Conservation (phyloP, 2,329 filamentous ascomycete genomes). For the Alternaria solani region DNA sequence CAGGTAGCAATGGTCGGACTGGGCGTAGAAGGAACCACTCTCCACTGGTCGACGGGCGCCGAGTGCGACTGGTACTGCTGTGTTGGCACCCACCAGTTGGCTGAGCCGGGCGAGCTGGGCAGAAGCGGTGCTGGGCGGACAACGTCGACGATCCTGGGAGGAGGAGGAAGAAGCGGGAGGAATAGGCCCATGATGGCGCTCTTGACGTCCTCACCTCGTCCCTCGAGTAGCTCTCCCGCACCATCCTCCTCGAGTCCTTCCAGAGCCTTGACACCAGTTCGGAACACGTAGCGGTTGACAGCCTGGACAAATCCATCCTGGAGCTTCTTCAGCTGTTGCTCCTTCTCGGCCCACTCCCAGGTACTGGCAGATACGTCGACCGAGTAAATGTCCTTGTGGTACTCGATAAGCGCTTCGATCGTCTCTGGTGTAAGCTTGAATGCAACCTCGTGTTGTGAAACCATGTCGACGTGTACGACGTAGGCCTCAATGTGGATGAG, state of each 20-base stretch:
- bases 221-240: constrained; percentile 88
- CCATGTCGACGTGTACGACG: constrained; percentile 99
- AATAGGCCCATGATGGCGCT: constrained; percentile 83
- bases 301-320: constrained; percentile 97
- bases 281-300: constrained; percentile 96
- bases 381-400: constrained; percentile 95
- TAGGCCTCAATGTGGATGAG: constrained; percentile 95
- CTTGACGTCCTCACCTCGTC: constrained; percentile 94
- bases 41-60: constrained; percentile 84
- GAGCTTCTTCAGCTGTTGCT: constrained; percentile 93
- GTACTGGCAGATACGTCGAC: constrained; percentile 87
- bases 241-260: constrained; percentile 98
- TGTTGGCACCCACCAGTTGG: constrained; percentile 80
- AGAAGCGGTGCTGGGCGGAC: constrained; percentile 85
- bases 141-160: constrained; percentile 87
- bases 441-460: constrained; percentile 94
- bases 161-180: constrained; percentile 83
- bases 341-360: constrained; percentile 96
- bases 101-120: constrained; percentile 77
- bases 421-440: constrained; percentile 97
- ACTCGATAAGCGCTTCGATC: constrained; percentile 91
- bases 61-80: constrained; percentile 67
- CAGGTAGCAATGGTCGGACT: constrained; percentile 74
- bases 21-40: constrained; percentile 87
- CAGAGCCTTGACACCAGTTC: constrained; percentile 84